A percentile compares a stretch with the other conserved stretches of the same genome.
Evolutionary conservation across 306 rosid genomes (phyloP).

Genomic region (Sicyos baderoa): DNA sequence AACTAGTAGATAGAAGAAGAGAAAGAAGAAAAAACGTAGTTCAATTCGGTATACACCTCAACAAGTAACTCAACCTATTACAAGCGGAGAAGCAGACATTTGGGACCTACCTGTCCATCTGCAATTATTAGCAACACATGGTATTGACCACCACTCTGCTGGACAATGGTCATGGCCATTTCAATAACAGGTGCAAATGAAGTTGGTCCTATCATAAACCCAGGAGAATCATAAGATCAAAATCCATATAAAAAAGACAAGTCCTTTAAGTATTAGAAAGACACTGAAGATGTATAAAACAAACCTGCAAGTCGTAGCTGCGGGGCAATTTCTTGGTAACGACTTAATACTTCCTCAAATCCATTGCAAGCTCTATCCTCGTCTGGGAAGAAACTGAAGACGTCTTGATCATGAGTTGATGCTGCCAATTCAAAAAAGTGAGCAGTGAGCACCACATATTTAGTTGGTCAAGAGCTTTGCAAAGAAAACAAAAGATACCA

Average conservation of each 20-base stretch:
- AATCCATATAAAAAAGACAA: background rate
- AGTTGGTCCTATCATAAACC: constrained; percentile 65
- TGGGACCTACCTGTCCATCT: constrained; percentile 76
- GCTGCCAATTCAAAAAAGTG: constrained; percentile 45
- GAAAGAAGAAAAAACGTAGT: background rate
- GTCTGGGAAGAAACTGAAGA: constrained; percentile 72
- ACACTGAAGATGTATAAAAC: background rate
- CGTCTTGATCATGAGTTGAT: constrained; percentile 82
- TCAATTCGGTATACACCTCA: background rate
- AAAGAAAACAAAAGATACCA: constrained; percentile 34
- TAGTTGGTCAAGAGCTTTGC: background rate
- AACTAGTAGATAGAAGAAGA: background rate
- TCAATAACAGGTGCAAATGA: constrained; percentile 88
- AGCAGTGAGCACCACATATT: constrained; percentile 21
- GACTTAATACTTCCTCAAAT: constrained; percentile 80
- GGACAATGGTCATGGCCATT: constrained; percentile 92
- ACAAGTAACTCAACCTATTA: constrained; percentile 11
- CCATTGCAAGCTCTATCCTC: constrained; percentile 64
- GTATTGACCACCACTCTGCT: constrained; percentile 86
- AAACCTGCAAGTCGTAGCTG: constrained; percentile 78
- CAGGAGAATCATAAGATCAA: background rate
- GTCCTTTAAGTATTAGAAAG: constrained; percentile 12
- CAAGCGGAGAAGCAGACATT: background rate
- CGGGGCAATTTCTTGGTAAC: constrained; percentile 72
- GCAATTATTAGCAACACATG: constrained; percentile 60